Evolutionary conservation across 2,329 filamentous ascomycete genomes (phyloP).

Genomic region (Coleophoma crateriformis): DNA sequence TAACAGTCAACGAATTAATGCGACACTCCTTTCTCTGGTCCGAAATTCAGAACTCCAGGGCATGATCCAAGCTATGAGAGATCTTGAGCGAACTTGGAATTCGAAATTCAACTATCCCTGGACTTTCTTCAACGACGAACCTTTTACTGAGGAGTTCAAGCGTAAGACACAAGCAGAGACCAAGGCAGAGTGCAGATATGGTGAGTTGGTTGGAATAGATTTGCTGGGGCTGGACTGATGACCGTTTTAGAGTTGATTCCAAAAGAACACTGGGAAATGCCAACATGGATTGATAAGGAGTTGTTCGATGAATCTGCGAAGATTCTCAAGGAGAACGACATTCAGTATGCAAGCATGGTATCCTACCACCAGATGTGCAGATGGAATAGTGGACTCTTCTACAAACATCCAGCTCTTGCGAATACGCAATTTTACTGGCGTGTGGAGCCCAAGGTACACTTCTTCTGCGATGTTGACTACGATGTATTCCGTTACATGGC

Average conservation of each 20-base stretch:
- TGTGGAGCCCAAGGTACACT: conserved; percentile 96
- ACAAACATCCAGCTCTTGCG: conserved; percentile 84
- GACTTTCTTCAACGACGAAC: conserved; percentile 97
- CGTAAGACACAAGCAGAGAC: conserved; percentile 71
- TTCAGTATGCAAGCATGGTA: conserved; percentile 83
- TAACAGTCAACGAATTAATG: conserved; percentile 82
- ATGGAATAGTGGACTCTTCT: conserved; percentile 98
- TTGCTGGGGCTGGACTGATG: conserved; percentile 7
- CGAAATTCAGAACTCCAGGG: conserved; percentile 83
- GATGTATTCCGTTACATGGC: conserved; percentile 98
- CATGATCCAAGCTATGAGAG: conserved; percentile 82
- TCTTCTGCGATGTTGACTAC: conserved; percentile 98
- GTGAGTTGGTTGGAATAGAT: conserved; percentile 39
- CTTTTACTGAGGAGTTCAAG: conserved; percentile 93
- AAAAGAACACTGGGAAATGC: conserved; percentile 90
- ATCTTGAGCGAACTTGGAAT: conserved; percentile 95
- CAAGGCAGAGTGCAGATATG: conserved; percentile 82
- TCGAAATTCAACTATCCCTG: conserved; percentile 99
- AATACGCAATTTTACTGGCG: conserved; percentile 94
- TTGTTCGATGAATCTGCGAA: conserved; percentile 80
- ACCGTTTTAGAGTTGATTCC: conserved; percentile 68
- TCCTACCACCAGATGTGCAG: conserved; percentile 99
- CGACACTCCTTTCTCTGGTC: conserved; percentile 85
- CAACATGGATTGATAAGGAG: conserved; percentile 86
- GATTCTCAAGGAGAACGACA: conserved; percentile 74